Base-by-base conservation (phyloP, 768 basidiomycete genomes). In the Lentinula detonsa region DNA sequence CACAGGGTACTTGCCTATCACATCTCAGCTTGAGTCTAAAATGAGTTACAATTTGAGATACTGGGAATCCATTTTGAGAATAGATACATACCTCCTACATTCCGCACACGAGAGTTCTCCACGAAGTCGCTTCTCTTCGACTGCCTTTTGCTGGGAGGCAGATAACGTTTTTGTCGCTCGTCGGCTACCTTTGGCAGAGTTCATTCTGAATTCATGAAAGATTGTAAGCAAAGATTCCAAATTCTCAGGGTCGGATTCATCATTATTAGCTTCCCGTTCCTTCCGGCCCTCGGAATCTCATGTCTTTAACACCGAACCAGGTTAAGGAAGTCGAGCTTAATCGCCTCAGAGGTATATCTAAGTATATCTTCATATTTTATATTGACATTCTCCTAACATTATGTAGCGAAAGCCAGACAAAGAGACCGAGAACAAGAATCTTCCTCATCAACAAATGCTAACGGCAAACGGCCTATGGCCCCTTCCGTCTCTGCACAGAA, bases 281-380 rank as follows among this genome's bases (percentile, higher is more conserved):
- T 51, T 10, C 13, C 50, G 50, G 11, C 3, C 16, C 28, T 13
- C 15, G 3, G 7, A 13, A 5, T 2, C 2, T 35, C n/a, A 31
- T 51, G 31, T 16, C 50, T 34, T 35, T 86, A 35, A 85, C 86
- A 7, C 84, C 87, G 13, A 91, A 93, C 64, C 84, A 89, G 69
- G 74, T 83, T 50, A 87, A 82, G 68, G 81, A 83, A 60, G 78
- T 93, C 28, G 91, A 94, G 70, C 78, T 93, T 46, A 92, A 93
- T 66, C 82, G 91, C 57, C 74, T 93, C 23, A 86, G 82, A 83
- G 90, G 90, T 89, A 55, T 40, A 49, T 31, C 37, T 37, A n/a
- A n/a, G n/a, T n/a, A 51, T 10, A 28, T 37, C 49, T 10, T 31
- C 3, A 28, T 28, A 28, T 28, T 28, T 28, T 28, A 28, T 28